Base-by-base conservation (phyloP, 805 yeast genomes). In the Cyberlindnera veronae region DNA sequence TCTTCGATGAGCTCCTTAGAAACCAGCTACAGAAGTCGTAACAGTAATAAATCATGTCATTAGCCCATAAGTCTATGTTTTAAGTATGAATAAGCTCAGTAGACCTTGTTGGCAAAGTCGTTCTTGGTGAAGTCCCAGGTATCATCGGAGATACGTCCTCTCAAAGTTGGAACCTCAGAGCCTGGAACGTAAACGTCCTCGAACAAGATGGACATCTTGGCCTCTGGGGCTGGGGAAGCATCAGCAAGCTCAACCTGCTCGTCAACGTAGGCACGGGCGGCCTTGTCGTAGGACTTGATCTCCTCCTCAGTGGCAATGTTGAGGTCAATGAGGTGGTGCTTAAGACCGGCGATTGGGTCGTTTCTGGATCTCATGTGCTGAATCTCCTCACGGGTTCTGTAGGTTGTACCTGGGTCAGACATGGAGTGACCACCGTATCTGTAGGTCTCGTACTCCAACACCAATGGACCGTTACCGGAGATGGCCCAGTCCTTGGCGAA, bases 381-480 rank as follows among this genome's bases (percentile, higher is more conserved):
- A 56, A 93, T 93, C 76, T 93, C 99, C 74, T 93, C 99, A 77
- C 99, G 90, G 64, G 99, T 93, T 81, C 99, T 85, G 83, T 93
- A 93, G 54, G 99, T 93, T 68, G 99, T 93, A 78, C 99, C 99
- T 61, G 99, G 99, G 72, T 93, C 99, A 55, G 98, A 91, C 98
- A 93, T 93, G 56, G 99, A 93, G 81, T 93, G 99, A 68, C 99
- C 99, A 76, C 98, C 98, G 68, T 93, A 93, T 78, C 99, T 85
- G 75, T 93, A 93, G 57, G 99, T 93, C 75, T 90, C 97, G 71
- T 84, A 93, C 76, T 93, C 99, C 55, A 93, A 63, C 39, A 93
- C 96, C 55, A 93, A 70, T 51, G 99, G 99, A 51, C 98, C 99
- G 62, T 91, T 90, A 62, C 96, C 96, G 46, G 81, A 71, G 48